phyloP scores from a whole-genome alignment of 202 grass and related monocot species.

The Bolboschoenoplectus hybrid region DNA sequence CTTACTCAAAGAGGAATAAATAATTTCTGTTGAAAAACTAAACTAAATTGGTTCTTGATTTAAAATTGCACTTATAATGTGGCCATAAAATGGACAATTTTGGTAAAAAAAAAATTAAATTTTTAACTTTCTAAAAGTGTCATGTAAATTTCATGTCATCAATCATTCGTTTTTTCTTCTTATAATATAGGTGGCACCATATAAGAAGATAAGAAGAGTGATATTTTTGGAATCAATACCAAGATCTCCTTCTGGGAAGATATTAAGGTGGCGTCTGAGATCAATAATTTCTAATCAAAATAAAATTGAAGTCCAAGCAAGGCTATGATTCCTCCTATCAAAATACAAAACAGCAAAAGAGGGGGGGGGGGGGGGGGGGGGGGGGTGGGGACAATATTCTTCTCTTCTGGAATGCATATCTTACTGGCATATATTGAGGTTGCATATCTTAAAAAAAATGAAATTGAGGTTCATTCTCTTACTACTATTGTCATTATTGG shows the following conservation, averaged over 20 bases:
- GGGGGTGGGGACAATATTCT: too few relatives aligned
- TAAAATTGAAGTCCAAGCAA: conserved; percentile 36
- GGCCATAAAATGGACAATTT: background rate
- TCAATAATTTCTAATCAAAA: background rate
- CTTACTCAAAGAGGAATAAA: background rate
- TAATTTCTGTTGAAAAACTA: background rate
- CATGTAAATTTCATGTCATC: conserved; percentile 22
- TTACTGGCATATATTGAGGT: background rate
- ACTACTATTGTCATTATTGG: background rate
- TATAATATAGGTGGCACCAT: conserved; percentile 51
- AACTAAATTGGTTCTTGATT: background rate
- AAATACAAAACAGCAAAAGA: background rate
- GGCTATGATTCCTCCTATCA: conserved; percentile 37
- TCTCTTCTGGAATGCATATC: background rate
- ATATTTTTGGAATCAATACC: conserved; percentile 54
- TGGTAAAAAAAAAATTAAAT: background rate
- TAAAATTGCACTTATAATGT: background rate
- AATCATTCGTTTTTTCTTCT: background rate
- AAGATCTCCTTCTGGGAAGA: conserved; percentile 58
- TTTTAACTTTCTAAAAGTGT: background rate
- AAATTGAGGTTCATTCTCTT: background rate
- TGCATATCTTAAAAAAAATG: background rate
- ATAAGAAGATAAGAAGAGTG: conserved; percentile 58
- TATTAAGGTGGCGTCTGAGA: conserved; percentile 51
- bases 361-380: too few relatives aligned